Base-by-base conservation (phyloP, 768 basidiomycete species). In the Sarcodon aspratus region DNA sequence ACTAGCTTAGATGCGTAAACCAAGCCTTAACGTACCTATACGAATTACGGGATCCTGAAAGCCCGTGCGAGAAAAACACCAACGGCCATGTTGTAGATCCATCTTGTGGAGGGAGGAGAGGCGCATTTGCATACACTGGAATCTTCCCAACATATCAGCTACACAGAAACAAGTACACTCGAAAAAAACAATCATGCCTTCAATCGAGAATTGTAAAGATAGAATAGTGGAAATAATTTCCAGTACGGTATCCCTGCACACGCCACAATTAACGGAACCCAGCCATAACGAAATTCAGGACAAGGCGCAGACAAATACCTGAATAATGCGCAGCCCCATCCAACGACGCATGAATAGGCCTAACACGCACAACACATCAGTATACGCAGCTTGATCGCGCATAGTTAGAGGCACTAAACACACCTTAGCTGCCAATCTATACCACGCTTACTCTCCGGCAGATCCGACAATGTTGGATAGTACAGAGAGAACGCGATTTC, bases 51-150 rank as follows among this genome's bases (percentile, higher is more conserved):
- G 74, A 79, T 3, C 88, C 89, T n/a, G 78, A 82, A 15, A 92
- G 74, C 15, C 90, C 90, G 66, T 92, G 90, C 9, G 84, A 87
- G 64, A 91, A 92, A 36, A 93, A 73, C 32, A 90, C 76, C 32
- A 93, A 71, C 0, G 87, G 85, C 85, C 85, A 87, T 45, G 73
- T 72, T 13, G 47, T 36, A 3, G 12, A 13, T n/a, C 35, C 13
- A 15, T 48, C 33, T n/a, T 44, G 27, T 9, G 57, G 55, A 38
- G 54, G 48, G 6, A 56, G 48, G 9, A 59, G 38, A 15, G 50
- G 51, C 3, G 50, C 52, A 36, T 56, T 54, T 3, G 34, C 21
- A 36, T 56, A 53, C 9, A 52, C 52, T 6, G 57, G 55, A 10
- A 54, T 47, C 57, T 59, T 32, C 10, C 5, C 17, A 13, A 42